A percentile compares a stretch with the other conserved stretches of the same genome.
phyloP scores from a whole-genome alignment of 768 basidiomycete species.

The Boletus eberwhitei region DNA sequence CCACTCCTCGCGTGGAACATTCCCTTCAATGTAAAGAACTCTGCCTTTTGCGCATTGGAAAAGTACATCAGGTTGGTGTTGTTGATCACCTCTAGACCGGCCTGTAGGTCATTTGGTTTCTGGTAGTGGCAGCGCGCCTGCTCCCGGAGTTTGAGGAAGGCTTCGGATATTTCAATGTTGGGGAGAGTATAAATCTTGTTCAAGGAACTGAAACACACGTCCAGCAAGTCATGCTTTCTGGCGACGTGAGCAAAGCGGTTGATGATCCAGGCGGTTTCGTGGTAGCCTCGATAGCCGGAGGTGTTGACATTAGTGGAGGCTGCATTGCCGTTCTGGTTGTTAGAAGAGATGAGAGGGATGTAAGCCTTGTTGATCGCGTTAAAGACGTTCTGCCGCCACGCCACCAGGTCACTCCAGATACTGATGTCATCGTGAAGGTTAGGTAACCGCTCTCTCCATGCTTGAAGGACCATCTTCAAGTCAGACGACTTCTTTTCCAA shows the following conservation, averaged over 20 bases:
- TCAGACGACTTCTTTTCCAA: conserved; percentile 94
- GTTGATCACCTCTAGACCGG: conserved; percentile 97
- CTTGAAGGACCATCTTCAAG: conserved; percentile 92
- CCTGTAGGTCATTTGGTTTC: conserved; percentile 87
- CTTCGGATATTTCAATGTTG: conserved; percentile 99
- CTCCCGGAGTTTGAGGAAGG: conserved; percentile 96
- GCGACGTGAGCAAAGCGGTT: conserved; percentile 99
- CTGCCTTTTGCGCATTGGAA: conserved; percentile 89
- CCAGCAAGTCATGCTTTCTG: conserved; percentile 91
- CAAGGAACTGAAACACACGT: conserved; percentile 91
- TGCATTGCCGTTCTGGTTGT: conserved; percentile 48
- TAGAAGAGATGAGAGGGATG: conserved; percentile 77
- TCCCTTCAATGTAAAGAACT: conserved; percentile 97
- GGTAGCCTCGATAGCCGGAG: conserved; percentile 92
- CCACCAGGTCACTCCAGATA: conserved; percentile 98
- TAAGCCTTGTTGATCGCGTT: conserved; percentile 95
- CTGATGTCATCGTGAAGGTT: conserved; percentile 97
- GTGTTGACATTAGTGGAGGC: conserved; percentile 65
- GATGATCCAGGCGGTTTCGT: conserved; percentile 99
- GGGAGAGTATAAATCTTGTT: conserved; percentile 98
- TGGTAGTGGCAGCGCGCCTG: conserved; percentile 99
- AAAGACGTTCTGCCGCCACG: conserved; percentile 99
- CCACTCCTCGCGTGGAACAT: conserved; percentile 94
- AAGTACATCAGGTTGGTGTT: conserved; percentile 99
- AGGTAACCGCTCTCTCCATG: conserved; percentile 95